These are phyloP conservation scores for Claviceps quebecensis DNA, from an alignment of 2,329 filamentous ascomycete genomes.

Conservation along the genomic window DNA sequence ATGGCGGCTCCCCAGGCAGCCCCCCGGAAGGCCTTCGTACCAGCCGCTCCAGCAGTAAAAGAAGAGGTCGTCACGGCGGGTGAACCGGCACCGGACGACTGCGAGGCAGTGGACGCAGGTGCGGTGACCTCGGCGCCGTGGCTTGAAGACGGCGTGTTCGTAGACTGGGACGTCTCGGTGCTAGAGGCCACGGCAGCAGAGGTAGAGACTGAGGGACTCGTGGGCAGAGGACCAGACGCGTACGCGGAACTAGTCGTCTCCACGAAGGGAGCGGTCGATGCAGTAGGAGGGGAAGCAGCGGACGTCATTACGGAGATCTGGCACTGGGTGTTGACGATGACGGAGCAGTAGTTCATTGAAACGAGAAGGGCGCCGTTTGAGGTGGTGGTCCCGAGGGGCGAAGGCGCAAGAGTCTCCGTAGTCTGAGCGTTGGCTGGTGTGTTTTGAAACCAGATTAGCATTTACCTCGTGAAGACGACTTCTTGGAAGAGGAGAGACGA, in stretches of 20 bases:
- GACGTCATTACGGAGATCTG: constrained; percentile 15
- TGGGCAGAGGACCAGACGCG: background rate
- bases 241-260: constrained; percentile 5
- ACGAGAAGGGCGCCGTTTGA: constrained; percentile 18
- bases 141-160: constrained; percentile 1
- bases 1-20: constrained; percentile 14
- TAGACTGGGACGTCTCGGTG: background rate
- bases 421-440: constrained; percentile 15
- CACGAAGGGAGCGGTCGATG: constrained; percentile 9
- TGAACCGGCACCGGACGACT: constrained; percentile 5
- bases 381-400: constrained; percentile 19
- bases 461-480: background rate
- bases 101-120: background rate
- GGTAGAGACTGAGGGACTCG: background rate
- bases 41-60: constrained; percentile 18
- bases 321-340: constrained; percentile 22
- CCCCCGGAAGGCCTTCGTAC: constrained; percentile 10
- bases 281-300: constrained; percentile 9
- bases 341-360: constrained; percentile 23
- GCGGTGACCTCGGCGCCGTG: constrained; percentile 7
- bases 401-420: constrained; percentile 16
- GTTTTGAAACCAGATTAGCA: background rate
- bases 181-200: constrained; percentile 6
- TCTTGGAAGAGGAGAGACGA: background rate
- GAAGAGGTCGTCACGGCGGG: constrained; percentile 15